A percentile compares a stretch with the other conserved stretches of the same genome.
Conservation (phyloP, 2,329 filamentous ascomycete genomes). For the Epichloe sylvatica region DNA sequence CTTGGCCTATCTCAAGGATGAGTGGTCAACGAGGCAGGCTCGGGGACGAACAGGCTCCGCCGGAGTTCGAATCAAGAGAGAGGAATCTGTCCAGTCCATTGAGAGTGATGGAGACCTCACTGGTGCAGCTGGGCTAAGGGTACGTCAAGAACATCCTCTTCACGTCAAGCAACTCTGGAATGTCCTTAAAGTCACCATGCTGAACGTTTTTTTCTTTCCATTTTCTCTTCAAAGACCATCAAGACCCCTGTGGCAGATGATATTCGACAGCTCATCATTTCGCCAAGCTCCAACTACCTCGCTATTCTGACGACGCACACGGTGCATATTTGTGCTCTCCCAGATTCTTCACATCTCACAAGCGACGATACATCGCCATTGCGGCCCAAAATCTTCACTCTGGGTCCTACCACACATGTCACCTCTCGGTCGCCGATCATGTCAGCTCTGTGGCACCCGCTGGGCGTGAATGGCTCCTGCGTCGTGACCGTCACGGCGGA, state of each 20-base stretch:
- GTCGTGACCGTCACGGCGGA: constrained; percentile 82
- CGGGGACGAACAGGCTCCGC: constrained; percentile 19
- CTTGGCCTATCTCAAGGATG: constrained; percentile 62
- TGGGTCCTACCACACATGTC: constrained; percentile 88
- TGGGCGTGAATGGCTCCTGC: constrained; percentile 68
- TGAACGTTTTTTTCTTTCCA: not conserved
- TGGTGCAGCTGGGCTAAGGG: constrained; percentile 18
- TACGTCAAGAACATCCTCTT: constrained; percentile 12
- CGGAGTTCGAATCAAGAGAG: constrained; percentile 30
- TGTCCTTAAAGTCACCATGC: not conserved
- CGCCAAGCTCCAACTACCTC: constrained; percentile 67
- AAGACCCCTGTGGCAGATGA: constrained; percentile 62
- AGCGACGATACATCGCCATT: constrained; percentile 53
- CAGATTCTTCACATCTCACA: constrained; percentile 63
- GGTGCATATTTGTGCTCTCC: constrained; percentile 74
- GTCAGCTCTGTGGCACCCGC: constrained; percentile 81
- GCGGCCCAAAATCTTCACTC: constrained; percentile 72
- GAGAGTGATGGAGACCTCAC: constrained; percentile 17
- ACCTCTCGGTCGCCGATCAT: constrained; percentile 69
- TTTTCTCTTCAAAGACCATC: constrained; percentile 41
- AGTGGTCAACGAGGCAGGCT: constrained; percentile 20
- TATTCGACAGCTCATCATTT: constrained; percentile 75
- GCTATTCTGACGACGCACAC: constrained; percentile 80
- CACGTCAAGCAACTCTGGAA: not conserved
- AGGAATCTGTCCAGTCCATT: constrained; percentile 28